Evolutionary conservation across 2,329 filamentous ascomycete genomes (phyloP).

Genomic region (Epichloe gansuensis): DNA sequence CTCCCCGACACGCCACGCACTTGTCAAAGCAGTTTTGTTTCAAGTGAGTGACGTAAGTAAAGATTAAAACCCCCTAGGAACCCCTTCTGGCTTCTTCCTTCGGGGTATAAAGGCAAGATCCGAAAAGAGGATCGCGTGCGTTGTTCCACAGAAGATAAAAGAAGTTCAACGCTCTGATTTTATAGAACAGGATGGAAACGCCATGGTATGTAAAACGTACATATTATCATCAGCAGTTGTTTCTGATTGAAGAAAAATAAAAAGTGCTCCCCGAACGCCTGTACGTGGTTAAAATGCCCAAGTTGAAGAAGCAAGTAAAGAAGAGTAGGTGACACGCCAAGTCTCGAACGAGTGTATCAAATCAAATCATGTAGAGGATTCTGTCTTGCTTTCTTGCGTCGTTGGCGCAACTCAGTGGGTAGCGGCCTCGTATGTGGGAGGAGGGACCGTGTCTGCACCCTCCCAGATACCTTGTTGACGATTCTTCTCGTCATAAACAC

Average conservation of each 20-base stretch:
- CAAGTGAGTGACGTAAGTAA: too few relatives aligned
- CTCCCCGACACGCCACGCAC: too few relatives aligned
- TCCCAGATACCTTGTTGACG: constrained; percentile 27
- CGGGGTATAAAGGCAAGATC: too few relatives aligned
- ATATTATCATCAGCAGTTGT: neutral
- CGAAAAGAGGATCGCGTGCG: too few relatives aligned
- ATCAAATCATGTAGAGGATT: neutral
- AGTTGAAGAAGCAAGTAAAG: constrained; percentile 4
- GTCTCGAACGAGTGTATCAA: neutral
- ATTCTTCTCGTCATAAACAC: constrained; percentile 77
- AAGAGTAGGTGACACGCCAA: neutral
- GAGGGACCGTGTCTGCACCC: constrained; percentile 43
- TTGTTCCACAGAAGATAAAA: too few relatives aligned
- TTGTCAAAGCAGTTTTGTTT: too few relatives aligned
- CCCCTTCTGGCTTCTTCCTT: too few relatives aligned
- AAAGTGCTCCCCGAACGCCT: neutral
- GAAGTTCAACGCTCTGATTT: too few relatives aligned
- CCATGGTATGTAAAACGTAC: neutral
- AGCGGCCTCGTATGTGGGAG: constrained; percentile 47
- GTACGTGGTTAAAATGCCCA: constrained; percentile 5
- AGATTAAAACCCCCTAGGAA: too few relatives aligned
- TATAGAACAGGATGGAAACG: neutral
- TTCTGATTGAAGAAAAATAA: neutral
- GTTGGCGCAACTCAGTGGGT: constrained; percentile 7
- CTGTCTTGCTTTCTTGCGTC: neutral